These are phyloP conservation scores for Elaeis guineensis DNA, from an alignment of 176 grass and related monocot genomes.

Conservation along the genomic window DNA sequence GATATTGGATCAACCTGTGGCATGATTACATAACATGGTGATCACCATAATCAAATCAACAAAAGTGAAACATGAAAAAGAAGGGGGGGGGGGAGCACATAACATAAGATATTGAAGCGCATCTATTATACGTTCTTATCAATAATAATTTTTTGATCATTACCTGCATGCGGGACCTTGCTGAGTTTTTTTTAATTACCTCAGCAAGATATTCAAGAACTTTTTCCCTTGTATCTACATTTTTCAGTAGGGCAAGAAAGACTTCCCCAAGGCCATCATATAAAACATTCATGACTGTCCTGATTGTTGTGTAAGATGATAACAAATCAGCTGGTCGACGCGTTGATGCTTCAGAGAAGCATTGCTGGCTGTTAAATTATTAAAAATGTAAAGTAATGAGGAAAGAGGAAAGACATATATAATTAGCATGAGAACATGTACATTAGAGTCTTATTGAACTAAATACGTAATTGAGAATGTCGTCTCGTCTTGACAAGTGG, in stretches of 20 bases:
- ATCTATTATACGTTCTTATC: too few species aligned
- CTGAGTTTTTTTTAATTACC: conserved; percentile 69
- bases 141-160: not conserved
- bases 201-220: conserved; percentile 81
- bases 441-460: too few species aligned
- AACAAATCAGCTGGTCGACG: conserved; percentile 65
- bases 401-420: not conserved
- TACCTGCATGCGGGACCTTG: conserved; percentile 92
- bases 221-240: conserved; percentile 76
- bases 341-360: conserved; percentile 74
- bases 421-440: too few species aligned
- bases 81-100: not conserved
- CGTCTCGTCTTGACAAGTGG: too few species aligned
- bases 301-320: conserved; percentile 86
- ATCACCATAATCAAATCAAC: too few species aligned
- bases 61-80: too few species aligned
- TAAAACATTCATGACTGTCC: conserved; percentile 75
- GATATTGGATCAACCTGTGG: conserved; percentile 74
- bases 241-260: conserved; percentile 72
- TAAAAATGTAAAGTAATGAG: conserved; percentile 8
- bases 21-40: conserved; percentile 1
- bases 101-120: too few species aligned
- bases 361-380: conserved; percentile 59
- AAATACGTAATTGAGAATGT: not conserved
- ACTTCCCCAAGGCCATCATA: conserved; percentile 79